These are phyloP conservation scores for Solanum arcanum DNA, from an alignment of 257 asterid species.

Conservation along the genomic window DNA sequence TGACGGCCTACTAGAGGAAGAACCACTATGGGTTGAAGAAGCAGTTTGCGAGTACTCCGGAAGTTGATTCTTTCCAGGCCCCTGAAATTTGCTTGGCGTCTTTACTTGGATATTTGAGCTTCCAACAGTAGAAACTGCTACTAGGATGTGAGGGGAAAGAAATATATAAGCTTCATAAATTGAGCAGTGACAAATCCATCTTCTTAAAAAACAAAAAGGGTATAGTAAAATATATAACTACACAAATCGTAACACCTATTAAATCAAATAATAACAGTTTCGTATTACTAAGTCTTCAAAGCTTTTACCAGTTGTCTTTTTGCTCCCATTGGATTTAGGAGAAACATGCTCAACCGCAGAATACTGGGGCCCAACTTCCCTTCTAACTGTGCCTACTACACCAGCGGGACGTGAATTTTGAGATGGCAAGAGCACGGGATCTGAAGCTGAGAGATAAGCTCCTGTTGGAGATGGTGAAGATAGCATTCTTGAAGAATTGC, in stretches of 20 bases:
- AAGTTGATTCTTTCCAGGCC: conserved; percentile 44
- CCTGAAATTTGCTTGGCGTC: conserved; percentile 30
- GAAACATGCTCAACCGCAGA: conserved; percentile 17
- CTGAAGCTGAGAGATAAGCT: conserved; percentile 32
- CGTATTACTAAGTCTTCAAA: conserved; percentile 14
- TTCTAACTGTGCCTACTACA: conserved; percentile 23
- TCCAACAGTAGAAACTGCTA: conserved; percentile 36
- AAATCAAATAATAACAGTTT: neutral
- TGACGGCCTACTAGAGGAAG: conserved; percentile 59
- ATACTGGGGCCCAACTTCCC: conserved; percentile 25
- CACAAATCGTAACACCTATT: neutral
- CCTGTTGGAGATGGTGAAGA: conserved; percentile 31
- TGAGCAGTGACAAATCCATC: neutral
- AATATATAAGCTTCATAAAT: neutral
- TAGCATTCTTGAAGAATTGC: conserved; percentile 10
- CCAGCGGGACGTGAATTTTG: conserved; percentile 26
- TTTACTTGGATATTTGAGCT: conserved; percentile 26
- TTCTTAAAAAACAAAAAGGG: neutral
- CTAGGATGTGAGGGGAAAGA: neutral
- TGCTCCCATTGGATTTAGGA: conserved; percentile 24
- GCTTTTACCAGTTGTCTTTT: conserved; percentile 21
- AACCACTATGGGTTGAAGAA: conserved; percentile 29
- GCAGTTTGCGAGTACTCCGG: conserved; percentile 31
- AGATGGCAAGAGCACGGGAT: conserved; percentile 33
- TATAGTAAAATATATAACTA: neutral